These are phyloP conservation scores for Fallopia convolvulus DNA, from an alignment of 148 eudicot genomes.

Conservation along the genomic window DNA sequence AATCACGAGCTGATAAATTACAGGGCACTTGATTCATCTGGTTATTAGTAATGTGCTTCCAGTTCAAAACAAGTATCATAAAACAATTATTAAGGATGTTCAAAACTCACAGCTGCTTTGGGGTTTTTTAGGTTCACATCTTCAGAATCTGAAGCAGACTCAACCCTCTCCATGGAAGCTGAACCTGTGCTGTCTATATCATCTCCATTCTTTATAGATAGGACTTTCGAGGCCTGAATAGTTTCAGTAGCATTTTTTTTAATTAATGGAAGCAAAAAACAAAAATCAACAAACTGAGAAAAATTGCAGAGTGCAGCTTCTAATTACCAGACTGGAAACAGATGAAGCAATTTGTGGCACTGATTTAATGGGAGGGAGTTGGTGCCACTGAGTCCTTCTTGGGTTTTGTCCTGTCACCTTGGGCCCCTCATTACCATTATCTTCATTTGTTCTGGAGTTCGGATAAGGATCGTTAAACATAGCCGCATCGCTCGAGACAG, in stretches of 20 bases:
- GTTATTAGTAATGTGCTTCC: not conserved
- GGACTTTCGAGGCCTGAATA: constrained; percentile 62
- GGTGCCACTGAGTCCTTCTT: constrained; percentile 50
- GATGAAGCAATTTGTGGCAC: constrained; percentile 60
- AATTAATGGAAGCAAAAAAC: constrained; percentile 16
- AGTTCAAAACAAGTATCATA: not conserved
- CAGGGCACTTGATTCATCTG: not conserved
- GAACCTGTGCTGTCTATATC: constrained; percentile 12
- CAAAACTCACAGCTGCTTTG: constrained; percentile 36
- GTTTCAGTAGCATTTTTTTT: constrained; percentile 16
- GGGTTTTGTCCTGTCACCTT: constrained; percentile 26
- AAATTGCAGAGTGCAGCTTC: constrained; percentile 17
- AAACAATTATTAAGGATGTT: not conserved
- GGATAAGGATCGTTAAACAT: constrained; percentile 34
- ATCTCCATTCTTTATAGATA: constrained; percentile 29
- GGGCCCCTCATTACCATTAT: constrained; percentile 24
- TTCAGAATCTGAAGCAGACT: constrained; percentile 17
- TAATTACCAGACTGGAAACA: constrained; percentile 74
- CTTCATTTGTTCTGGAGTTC: constrained; percentile 20
- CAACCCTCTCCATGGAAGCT: constrained; percentile 25
- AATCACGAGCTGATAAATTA: not conserved
- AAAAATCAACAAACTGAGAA: not conserved
- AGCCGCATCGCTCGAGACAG: constrained; percentile 83
- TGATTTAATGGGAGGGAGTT: constrained; percentile 49
- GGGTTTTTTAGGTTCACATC: constrained; percentile 28